phyloP scores from a whole-genome alignment of 306 rosid genomes.

The Dryas alaskensis region DNA sequence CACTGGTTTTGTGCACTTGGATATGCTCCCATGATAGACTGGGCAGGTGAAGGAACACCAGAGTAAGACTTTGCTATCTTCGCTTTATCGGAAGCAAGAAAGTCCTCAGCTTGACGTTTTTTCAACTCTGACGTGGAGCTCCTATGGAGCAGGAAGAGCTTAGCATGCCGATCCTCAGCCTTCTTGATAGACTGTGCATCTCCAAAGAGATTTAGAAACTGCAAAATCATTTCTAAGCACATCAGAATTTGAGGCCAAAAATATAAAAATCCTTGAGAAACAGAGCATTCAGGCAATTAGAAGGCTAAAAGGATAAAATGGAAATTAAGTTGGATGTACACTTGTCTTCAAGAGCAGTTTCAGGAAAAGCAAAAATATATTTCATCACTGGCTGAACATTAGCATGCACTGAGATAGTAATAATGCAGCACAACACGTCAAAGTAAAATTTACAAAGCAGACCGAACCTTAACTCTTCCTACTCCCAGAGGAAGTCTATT shows the following conservation, averaged over 20 bases:
- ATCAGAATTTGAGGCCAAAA: conserved; percentile 16
- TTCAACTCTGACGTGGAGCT: conserved; percentile 82
- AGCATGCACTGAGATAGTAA: neutral
- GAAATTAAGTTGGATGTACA: neutral
- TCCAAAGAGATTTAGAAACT: conserved; percentile 94
- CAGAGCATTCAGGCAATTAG: neutral
- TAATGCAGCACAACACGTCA: neutral
- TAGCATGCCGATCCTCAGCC: conserved; percentile 92
- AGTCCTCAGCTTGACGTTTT: conserved; percentile 95
- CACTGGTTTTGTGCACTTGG: conserved; percentile 82
- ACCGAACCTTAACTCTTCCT: neutral
- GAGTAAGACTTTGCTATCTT: conserved; percentile 71
- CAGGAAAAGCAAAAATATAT: neutral
- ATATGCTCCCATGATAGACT: conserved; percentile 73
- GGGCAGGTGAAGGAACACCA: conserved; percentile 72
- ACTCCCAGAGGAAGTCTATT: neutral
- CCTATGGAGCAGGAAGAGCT: conserved; percentile 76
- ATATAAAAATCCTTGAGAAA: neutral
- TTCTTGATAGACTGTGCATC: conserved; percentile 82
- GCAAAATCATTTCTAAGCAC: conserved; percentile 31
- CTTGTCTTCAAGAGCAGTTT: neutral
- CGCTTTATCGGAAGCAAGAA: conserved; percentile 76
- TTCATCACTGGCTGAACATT: neutral
- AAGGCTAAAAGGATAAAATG: neutral
- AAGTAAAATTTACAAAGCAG: neutral